Evolutionary conservation across 2,329 filamentous ascomycete genomes (phyloP).

Genomic region (Boeremia lycopersici): DNA sequence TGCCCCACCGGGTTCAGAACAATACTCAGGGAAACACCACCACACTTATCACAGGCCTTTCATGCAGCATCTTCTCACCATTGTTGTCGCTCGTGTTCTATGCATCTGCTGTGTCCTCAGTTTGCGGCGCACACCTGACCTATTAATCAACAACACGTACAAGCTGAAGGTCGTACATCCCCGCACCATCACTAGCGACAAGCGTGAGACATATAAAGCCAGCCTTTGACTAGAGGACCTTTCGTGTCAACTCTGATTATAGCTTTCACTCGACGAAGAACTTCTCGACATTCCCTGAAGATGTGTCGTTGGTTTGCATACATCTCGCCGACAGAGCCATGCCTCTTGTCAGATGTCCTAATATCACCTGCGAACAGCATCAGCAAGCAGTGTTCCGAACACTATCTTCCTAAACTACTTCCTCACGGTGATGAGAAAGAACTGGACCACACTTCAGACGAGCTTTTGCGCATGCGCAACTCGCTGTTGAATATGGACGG

Average conservation of each 20-base stretch:
- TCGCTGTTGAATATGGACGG: slow-evolving; percentile 62
- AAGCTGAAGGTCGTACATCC: slow-evolving; percentile 1
- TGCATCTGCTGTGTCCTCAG: neutral
- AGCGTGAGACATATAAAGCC: neutral
- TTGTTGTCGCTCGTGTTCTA: neutral
- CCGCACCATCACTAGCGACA: neutral
- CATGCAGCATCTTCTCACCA: neutral
- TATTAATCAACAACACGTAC: neutral
- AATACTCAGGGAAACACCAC: neutral
- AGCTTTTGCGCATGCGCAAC: slow-evolving; percentile 57
- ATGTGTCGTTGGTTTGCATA: slow-evolving; percentile 63
- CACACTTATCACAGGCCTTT: neutral
- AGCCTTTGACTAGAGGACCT: no score
- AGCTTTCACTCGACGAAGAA: neutral
- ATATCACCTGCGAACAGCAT: slow-evolving; percentile 51
- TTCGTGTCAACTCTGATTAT: neutral
- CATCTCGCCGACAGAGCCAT: slow-evolving; percentile 58
- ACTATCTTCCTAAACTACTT: slow-evolving; percentile 61
- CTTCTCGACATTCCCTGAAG: neutral
- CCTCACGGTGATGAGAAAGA: slow-evolving; percentile 52
- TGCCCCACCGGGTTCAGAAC: neutral
- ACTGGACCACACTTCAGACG: slow-evolving; percentile 49
- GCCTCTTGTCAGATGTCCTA: slow-evolving; percentile 61
- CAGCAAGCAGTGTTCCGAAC: slow-evolving; percentile 51
- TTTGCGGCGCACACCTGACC: neutral